Base-by-base conservation (phyloP, 2,329 filamentous ascomycete genomes). In the Chaetothyriales sp. region DNA sequence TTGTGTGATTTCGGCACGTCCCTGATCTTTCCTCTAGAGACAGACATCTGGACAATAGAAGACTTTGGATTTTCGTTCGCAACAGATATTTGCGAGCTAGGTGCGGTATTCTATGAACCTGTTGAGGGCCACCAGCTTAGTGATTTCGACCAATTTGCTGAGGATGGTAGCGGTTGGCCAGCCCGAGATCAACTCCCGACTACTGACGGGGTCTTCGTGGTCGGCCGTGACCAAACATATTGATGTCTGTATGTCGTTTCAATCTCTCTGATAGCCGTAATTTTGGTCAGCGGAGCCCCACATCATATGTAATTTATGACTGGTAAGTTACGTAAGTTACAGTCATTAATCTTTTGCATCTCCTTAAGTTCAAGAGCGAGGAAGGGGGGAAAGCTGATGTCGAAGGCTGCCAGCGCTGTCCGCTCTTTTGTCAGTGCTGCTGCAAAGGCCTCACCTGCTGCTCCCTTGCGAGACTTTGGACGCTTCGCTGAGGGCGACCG, bases 401-500 rank as follows among this genome's bases (percentile, higher is more conserved):
- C 32, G 32, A 39, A 15, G 32, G 32, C 32, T 39, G 32, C 12
- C 12, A 39, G 32, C 3, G 10, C 12, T 15, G 32, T 39, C 15
- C 32, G 32, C 32, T 39, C 32, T 5, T 39, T 39, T 39, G 32
- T 39, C 32, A 15, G 32, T 39, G 32, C 32, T 39, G 32, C 32
- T 15, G 32, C 32, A 39, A 39, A 39, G 32, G 32, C 32, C 15
- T 10, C 32, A 10, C 15, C 32, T 15, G 9, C 32, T 39, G 32
- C 10, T 15, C 43, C 43, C n/a, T 3, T 45, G 15, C 22, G 19
- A 39, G 43, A 48, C 18, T 36, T 46, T n/a, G 12, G 10, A 2
- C 32, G 32, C 32, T 39, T 45, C 19, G 20, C 48, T 70, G 69
- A 70, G 63, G 70, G 70, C 20, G 70, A 73, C 54, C 64, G 66